These are phyloP conservation scores for Mariannaea sp. DNA, from an alignment of 2,329 filamentous ascomycete species.

Conservation along the genomic window DNA sequence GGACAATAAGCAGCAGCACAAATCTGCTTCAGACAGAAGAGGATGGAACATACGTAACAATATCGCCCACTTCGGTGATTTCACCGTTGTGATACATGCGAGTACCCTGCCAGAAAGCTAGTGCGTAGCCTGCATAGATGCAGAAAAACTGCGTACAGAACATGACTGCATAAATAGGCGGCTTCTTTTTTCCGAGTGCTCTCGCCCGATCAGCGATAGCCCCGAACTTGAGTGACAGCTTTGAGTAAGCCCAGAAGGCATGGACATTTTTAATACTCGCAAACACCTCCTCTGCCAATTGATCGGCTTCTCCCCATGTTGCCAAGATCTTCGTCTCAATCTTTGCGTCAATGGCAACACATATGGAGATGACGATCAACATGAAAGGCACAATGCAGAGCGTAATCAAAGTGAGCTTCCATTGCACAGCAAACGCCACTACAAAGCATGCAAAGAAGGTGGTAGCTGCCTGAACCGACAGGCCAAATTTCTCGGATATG, in stretches of 20 bases:
- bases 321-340: background rate
- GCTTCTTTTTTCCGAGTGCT: background rate
- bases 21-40: constrained; percentile 71
- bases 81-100: background rate
- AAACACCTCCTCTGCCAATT: background rate
- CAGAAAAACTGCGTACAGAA: background rate
- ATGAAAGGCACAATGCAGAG: background rate
- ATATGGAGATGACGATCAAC: background rate
- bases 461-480: constrained; percentile 70
- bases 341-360: background rate
- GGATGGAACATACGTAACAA: constrained; percentile 81
- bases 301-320: background rate
- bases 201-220: background rate
- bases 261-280: background rate
- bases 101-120: constrained; percentile 76
- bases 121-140: constrained; percentile 64
- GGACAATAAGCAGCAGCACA: background rate
- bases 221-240: background rate
- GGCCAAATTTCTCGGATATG: constrained; percentile 77
- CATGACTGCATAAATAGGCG: background rate
- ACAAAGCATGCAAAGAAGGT: constrained; percentile 81
- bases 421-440: constrained; percentile 80
- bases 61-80: constrained; percentile 51
- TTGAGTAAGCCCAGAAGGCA: background rate
- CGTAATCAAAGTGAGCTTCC: constrained; percentile 78